These are phyloP conservation scores for Floccularia luteovirens DNA, from an alignment of 768 basidiomycete genomes.

Conservation along the genomic window DNA sequence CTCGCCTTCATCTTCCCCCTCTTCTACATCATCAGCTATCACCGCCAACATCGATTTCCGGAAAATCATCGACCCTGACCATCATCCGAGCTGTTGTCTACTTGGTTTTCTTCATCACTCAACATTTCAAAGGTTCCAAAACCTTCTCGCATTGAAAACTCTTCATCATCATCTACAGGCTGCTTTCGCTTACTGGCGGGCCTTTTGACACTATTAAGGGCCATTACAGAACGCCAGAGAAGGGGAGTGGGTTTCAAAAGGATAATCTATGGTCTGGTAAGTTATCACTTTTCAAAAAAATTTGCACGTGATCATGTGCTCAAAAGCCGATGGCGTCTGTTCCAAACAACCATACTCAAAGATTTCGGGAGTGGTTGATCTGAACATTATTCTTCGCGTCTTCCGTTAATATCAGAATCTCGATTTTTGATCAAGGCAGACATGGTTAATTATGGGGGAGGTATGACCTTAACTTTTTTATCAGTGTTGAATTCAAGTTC, in stretches of 20 bases:
- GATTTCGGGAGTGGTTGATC: neutral
- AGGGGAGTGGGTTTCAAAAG: neutral
- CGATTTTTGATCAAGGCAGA: neutral
- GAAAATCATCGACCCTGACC: conserved; percentile 68
- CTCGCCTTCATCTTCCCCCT: conserved; percentile 28
- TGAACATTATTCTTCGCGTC: neutral
- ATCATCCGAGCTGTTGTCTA: conserved; percentile 41
- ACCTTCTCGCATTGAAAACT: conserved; percentile 22
- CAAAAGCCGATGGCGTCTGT: conserved; percentile 13
- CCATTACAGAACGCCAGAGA: conserved; percentile 16
- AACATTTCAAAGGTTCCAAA: conserved; percentile 57
- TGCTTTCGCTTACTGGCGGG: conserved; percentile 55
- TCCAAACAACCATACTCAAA: conserved; percentile 20
- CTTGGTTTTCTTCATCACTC: conserved; percentile 61
- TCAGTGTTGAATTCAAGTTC: conserved; percentile 6
- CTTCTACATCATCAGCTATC: conserved; percentile 34
- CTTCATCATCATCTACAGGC: conserved; percentile 27
- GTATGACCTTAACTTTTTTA: conserved; percentile 32
- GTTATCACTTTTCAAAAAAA: too few relatives aligned
- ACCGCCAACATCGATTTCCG: conserved; percentile 53
- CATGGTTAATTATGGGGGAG: conserved; percentile 90
- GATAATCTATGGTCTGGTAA: too few relatives aligned
- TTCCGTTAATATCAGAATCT: conserved; percentile 1
- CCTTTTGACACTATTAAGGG: conserved; percentile 22
- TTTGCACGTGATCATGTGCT: conserved; percentile 7